Base-by-base conservation (phyloP, 2,329 filamentous ascomycete species). In the Myrmaecium sp. region DNA sequence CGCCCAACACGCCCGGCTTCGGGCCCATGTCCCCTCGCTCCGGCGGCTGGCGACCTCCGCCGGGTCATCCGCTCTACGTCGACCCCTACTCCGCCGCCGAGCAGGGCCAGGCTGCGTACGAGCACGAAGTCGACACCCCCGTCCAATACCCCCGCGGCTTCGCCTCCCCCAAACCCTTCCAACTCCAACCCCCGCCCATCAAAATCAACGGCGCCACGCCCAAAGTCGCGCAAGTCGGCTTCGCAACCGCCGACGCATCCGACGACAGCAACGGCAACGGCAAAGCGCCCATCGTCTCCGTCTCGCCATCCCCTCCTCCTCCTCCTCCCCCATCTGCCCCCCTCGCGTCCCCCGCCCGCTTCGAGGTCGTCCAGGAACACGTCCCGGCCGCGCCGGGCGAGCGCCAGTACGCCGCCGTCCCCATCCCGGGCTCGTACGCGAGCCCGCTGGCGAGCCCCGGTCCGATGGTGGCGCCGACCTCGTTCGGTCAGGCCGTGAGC, bases 1-100 rank as follows among this genome's bases (percentile, higher is more conserved):
- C 83, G 4, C 86, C 86, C 40, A 94, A 94, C 62, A 94, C 86
- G 0, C 86, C 86, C 8, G 83, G 83, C 37, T 83, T 91, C 22
- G 55, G 55, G 12, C 74, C 72, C 16, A 71, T 74, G 50, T 77
- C 76, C 55, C 51, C 65, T 15, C 60, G 66, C 40, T 63, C 62
- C 18, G 59, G 59, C 33, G 58, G 58, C 39, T 62, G 55, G 55
- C 46, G 50, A 25, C 47, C 57, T 33, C 57, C 57, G 18, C 45
- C 49, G 34, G 52, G 52, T 34, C 54, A 57, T 38, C 51, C 54
- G 14, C 42, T 43, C 17, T 52, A 47, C 34, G 36, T 44, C 12
- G 58, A 65, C 38, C 46, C 26, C 10, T 23, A 21, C 13, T 25
- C 23, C n/a, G 45, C 50, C 12, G 59, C 62, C 3, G 63, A 69